These are phyloP conservation scores for Syncephalastrum racemosum DNA, from an alignment of 371 early-diverging fungal species.

Conservation along the genomic window DNA sequence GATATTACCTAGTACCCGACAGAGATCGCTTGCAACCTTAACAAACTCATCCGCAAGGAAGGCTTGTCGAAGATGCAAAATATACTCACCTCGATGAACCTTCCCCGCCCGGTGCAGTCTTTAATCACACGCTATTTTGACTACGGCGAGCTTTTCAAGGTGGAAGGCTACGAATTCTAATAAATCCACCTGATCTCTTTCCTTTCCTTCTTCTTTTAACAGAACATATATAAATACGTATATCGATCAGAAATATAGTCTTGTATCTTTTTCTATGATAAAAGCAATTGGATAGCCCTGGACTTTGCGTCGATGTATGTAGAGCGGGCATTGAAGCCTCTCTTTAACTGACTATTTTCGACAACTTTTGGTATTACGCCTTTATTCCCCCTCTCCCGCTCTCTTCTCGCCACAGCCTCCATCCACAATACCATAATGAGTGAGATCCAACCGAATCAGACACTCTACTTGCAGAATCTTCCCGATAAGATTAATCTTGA, in stretches of 20 bases:
- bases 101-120: constrained; percentile 75
- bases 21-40: constrained; percentile 78
- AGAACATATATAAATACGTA: too few species aligned
- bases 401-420: too few species aligned
- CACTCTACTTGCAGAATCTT: constrained; percentile 19
- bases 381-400: too few species aligned
- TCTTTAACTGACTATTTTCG: too few species aligned
- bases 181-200: not conserved
- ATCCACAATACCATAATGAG: constrained; percentile 9
- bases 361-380: too few species aligned
- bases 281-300: too few species aligned
- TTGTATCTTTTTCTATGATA: too few species aligned
- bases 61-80: constrained; percentile 92
- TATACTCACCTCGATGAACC: constrained; percentile 83
- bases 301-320: too few species aligned
- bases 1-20: constrained; percentile 71
- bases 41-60: constrained; percentile 77
- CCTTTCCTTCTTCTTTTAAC: too few species aligned
- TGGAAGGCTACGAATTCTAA: constrained; percentile 77
- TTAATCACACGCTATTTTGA: constrained; percentile 80
- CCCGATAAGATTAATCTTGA: constrained; percentile 15
- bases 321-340: too few species aligned
- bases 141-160: constrained; percentile 80
- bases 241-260: too few species aligned
- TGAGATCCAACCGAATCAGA: constrained; percentile 20